These are phyloP conservation scores for Moricandia arvensis DNA, from an alignment of 345 rosid genomes.

Conservation along the genomic window DNA sequence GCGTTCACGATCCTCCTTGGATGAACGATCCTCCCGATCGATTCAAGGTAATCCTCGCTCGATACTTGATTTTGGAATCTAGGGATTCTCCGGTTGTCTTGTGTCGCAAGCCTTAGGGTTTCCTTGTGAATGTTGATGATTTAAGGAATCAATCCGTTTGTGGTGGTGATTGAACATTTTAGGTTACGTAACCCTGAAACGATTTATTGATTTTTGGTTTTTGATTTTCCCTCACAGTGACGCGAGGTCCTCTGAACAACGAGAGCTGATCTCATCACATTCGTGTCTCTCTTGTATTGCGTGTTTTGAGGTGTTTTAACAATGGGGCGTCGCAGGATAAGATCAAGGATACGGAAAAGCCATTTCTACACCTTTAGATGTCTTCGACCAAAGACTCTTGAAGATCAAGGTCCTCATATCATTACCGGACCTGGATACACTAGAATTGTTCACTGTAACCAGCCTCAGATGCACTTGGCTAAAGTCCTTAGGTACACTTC, in stretches of 20 bases:
- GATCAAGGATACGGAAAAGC: conserved; percentile 65
- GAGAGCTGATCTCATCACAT: conserved; percentile 6
- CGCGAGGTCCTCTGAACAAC: conserved; percentile 13
- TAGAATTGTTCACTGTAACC: conserved; percentile 47
- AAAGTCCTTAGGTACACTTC: conserved; percentile 48
- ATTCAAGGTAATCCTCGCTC: conserved; percentile 22
- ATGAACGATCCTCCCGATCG: conserved; percentile 35
- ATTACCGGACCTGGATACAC: conserved; percentile 35
- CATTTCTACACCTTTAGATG: conserved; percentile 69
- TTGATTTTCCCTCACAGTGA: conserved; percentile 22
- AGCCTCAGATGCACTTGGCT: conserved; percentile 43
- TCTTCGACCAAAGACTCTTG: conserved; percentile 28
- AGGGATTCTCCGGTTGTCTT: conserved; percentile 19
- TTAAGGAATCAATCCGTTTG: neutral
- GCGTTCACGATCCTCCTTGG: neutral
- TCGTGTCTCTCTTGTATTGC: too few relatives aligned
- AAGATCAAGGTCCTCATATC: conserved; percentile 30
- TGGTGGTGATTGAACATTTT: conserved; percentile 2
- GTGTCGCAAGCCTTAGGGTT: conserved; percentile 30
- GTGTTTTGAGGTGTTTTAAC: neutral
- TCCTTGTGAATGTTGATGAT: neutral
- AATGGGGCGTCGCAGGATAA: conserved; percentile 76
- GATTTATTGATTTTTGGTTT: neutral
- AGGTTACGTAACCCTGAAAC: neutral
- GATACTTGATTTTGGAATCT: neutral